phyloP scores from a whole-genome alignment of 2,329 filamentous ascomycete species.

The Calycina marina region DNA sequence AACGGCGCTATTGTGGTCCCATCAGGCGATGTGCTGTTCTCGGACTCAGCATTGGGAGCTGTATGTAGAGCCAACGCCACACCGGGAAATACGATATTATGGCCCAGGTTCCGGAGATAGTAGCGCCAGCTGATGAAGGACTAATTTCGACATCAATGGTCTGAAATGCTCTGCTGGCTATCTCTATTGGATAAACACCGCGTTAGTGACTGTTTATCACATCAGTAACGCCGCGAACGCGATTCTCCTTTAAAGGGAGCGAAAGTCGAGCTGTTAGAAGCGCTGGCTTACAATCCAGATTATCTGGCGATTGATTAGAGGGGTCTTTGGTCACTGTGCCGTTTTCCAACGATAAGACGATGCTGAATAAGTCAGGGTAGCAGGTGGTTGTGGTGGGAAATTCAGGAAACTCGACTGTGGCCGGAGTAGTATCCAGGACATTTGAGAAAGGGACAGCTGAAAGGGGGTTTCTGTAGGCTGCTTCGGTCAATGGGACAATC shows the following conservation, averaged over 20 bases:
- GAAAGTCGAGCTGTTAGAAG: neutral
- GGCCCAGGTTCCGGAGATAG: neutral
- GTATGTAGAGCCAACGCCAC: neutral
- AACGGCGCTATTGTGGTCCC: neutral
- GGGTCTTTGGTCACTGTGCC: neutral
- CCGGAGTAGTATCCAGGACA: neutral
- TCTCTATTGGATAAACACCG: neutral
- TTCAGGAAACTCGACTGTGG: neutral
- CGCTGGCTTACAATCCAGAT: neutral
- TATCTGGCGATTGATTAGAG: neutral
- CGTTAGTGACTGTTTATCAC: neutral
- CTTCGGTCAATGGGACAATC: neutral
- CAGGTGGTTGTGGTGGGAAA: neutral
- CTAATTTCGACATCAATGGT: neutral
- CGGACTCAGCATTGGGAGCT: neutral
- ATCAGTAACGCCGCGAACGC: neutral
- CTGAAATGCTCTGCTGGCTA: neutral
- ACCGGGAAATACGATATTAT: neutral
- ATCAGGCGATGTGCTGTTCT: neutral
- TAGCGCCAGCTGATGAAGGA: neutral
- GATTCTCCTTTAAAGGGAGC: neutral
- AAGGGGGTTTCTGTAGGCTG: neutral
- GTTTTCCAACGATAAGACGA: neutral
- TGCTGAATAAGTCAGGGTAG: neutral
- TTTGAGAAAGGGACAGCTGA: neutral